Percentiles rank a stretch among this genome's conserved stretches.
Conservation (phyloP, 2,329 filamentous ascomycete species). For the Neonectria faginata region DNA sequence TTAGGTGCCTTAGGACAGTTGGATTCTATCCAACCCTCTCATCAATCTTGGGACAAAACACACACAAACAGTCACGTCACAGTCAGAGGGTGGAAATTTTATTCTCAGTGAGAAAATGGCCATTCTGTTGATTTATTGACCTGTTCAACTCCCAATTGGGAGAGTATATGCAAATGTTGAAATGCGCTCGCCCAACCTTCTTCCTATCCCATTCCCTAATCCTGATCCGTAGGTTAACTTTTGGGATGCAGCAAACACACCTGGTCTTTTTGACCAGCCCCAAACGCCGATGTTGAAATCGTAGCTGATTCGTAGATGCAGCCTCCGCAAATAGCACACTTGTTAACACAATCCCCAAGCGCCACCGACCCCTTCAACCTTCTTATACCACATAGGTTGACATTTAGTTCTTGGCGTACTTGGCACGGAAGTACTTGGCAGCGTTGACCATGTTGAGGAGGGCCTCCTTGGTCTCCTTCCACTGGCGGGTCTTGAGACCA, state of each 20-base stretch:
- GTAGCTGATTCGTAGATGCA: conserved; percentile 57
- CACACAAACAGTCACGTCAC: not conserved
- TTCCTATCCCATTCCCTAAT: conserved; percentile 43
- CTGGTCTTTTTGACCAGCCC: conserved; percentile 52
- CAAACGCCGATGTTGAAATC: conserved; percentile 72
- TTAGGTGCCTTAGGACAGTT: too few species aligned
- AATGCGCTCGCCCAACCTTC: conserved; percentile 52
- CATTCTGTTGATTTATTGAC: conserved; percentile 49
- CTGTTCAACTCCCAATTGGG: conserved; percentile 48
- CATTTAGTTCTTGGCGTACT: conserved; percentile 75
- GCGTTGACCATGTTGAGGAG: conserved; percentile 98
- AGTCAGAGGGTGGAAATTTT: conserved; percentile 4
- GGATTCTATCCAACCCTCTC: not conserved
- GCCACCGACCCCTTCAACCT: conserved; percentile 37
- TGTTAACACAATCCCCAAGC: conserved; percentile 48
- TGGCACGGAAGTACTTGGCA: conserved; percentile 94
- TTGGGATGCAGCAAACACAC: conserved; percentile 53
- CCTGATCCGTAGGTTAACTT: conserved; percentile 51
- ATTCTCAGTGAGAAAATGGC: conserved; percentile 43
- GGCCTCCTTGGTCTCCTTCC: conserved; percentile 98
- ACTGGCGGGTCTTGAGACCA: conserved; percentile 98
- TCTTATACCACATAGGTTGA: conserved; percentile 35
- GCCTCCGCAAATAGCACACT: conserved; percentile 49
- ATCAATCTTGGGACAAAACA: not conserved
- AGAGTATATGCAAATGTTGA: conserved; percentile 56